Base-by-base conservation (phyloP, 2,329 filamentous ascomycete species). In the Cladosporium austrohemisphaericum region DNA sequence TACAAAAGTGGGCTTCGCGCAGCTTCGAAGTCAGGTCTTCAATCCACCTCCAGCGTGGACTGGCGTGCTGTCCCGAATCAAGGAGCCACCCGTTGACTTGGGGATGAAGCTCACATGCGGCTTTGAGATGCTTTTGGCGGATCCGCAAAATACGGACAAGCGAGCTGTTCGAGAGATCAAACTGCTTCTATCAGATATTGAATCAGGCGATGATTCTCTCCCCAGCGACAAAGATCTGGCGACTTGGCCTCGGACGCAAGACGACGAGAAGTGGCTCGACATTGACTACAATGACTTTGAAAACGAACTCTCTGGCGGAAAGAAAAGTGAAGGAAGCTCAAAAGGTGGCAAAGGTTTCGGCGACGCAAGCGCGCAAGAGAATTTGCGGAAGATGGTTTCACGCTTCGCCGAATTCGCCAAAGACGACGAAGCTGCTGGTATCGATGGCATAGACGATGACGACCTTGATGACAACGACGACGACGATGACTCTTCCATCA, bases 401-500 rank as follows among this genome's bases (percentile, higher is more conserved):
- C 81, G 89, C n/a, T 97, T 98, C 61, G 90, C 96, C 62, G 76
- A 86, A 10, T 97, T 98, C 59, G 69, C 98, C 37, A 88, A 94
- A 49, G 88, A 97, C 59, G 89, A 90, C 1, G 91, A 87, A 1
- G 66, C 83, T 5, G 90, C 95, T 38, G 92, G 90, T 0, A 87
- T 84, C 0, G 83, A 88, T 52, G 68, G 88, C 20, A 66, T 75
- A 23, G 76, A 80, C 53, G 85, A 87, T 8, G 87, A 88, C 76
- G 86, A 88, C 52, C 69, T 76, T 13, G 84, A 86, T 52, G 71
- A 76, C 9, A 76, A 78, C 14, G 75, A 77, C 3, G 51, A 53
- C 2, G 50, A 53, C n/a, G 55, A 54, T 16, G 64, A 66, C 31
- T 60, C 76, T n/a, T 71, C 70, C 3, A 71, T 69, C 3, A 3